A percentile compares a stretch with the other conserved stretches of the same genome.
Conservation (phyloP, 2,329 filamentous ascomycete genomes). For the Aspergillus nomiae region DNA sequence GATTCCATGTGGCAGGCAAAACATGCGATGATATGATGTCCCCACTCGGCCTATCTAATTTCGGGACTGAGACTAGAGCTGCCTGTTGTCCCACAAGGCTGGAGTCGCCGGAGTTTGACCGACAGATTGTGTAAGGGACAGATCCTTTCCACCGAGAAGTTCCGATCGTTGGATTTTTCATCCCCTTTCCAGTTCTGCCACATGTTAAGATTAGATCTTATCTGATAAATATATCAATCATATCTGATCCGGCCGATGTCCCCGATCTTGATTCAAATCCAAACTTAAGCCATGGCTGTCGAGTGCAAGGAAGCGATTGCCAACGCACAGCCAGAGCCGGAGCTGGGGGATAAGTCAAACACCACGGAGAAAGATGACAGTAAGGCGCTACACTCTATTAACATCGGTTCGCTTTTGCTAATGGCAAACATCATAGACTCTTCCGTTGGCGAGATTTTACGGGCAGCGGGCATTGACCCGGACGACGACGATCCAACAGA, state of each 20-base stretch:
- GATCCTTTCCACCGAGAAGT: background rate
- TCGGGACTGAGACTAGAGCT: background rate
- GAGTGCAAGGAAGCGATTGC: background rate
- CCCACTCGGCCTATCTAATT: background rate
- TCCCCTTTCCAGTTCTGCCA: no score
- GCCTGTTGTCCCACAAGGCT: background rate
- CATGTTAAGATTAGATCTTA: background rate
- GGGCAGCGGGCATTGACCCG: constrained; percentile 49
- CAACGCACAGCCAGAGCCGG: background rate
- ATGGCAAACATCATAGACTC: background rate
- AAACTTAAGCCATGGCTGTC: background rate
- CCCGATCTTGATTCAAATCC: background rate
- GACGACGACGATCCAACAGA: constrained; percentile 52
- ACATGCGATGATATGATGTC: background rate
- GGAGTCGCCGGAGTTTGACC: background rate
- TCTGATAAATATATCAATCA: constrained; percentile 1
- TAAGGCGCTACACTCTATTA: background rate
- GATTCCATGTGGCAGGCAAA: background rate
- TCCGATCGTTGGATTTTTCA: background rate
- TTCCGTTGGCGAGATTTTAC: constrained; percentile 17
- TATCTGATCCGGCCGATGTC: background rate
- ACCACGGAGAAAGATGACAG: background rate
- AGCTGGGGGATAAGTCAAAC: background rate
- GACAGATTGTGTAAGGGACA: background rate
- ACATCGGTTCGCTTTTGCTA: background rate